Percentiles rank a stretch among this genome's conserved stretches.
These are phyloP conservation scores for Artomyces pyxidatus DNA, from an alignment of 768 basidiomycete species.

Conservation along the genomic window DNA sequence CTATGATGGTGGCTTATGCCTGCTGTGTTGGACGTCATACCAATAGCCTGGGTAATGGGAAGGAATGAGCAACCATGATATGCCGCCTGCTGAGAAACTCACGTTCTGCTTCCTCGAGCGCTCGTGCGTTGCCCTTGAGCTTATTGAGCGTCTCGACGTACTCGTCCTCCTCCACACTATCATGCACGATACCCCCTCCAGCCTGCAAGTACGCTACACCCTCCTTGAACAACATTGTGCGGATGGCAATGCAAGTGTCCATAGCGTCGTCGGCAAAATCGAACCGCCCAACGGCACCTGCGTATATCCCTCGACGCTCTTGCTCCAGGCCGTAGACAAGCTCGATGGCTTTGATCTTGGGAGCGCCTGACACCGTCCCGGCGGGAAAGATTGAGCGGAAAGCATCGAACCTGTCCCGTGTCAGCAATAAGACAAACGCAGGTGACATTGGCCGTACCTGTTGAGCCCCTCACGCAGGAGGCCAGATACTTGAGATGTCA, in stretches of 20 bases:
- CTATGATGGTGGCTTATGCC: too few relatives aligned
- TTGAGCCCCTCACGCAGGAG: constrained; percentile 72
- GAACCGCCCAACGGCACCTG: constrained; percentile 96
- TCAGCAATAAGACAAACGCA: constrained; percentile 4
- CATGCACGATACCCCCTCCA: constrained; percentile 95
- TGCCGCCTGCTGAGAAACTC: constrained; percentile 26
- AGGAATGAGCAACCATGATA: constrained; percentile 8
- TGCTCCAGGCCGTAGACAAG: constrained; percentile 80
- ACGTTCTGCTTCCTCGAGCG: constrained; percentile 87
- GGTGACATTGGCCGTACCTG: constrained; percentile 38
- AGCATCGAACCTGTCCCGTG: constrained; percentile 79
- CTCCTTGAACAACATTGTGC: constrained; percentile 96
- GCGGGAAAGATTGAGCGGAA: constrained; percentile 99
- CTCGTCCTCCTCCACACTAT: constrained; percentile 97
- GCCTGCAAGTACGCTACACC: constrained; percentile 90
- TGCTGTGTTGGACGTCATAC: constrained; percentile 49
- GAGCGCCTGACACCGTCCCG: constrained; percentile 96
- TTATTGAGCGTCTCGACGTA: constrained; percentile 96
- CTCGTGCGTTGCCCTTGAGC: constrained; percentile 75
- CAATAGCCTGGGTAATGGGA: constrained; percentile 48
- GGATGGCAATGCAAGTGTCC: constrained; percentile 98
- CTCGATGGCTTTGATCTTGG: constrained; percentile 98
- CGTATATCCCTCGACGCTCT: constrained; percentile 90
- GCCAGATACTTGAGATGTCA: constrained; percentile 94
- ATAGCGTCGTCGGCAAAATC: constrained; percentile 92